Evolutionary conservation across 768 basidiomycete genomes (phyloP).

Genomic region (Xanthoconium stramineum): DNA sequence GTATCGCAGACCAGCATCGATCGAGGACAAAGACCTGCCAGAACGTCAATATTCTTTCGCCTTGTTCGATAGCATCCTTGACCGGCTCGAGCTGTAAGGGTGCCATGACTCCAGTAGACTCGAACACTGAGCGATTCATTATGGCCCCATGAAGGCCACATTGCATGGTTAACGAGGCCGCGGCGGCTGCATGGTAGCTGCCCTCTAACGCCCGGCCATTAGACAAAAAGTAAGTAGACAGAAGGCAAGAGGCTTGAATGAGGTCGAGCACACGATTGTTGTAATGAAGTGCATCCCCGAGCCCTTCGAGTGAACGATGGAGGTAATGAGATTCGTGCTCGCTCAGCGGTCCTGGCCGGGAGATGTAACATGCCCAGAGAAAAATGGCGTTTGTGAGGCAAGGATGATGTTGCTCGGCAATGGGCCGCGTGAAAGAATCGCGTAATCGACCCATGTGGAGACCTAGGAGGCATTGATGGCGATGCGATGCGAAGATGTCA

Average conservation of each 20-base stretch:
- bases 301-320: conserved; percentile 54
- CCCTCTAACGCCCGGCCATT: conserved; percentile 79
- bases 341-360: conserved; percentile 64
- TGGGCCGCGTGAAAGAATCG: conserved; percentile 53
- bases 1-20: conserved; percentile 74
- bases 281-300: conserved; percentile 60
- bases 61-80: conserved; percentile 58
- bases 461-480: conserved; percentile 70
- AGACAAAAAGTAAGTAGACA: conserved; percentile 73
- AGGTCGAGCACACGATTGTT: conserved; percentile 60
- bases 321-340: conserved; percentile 76
- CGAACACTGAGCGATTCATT: conserved; percentile 33
- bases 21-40: conserved; percentile 85
- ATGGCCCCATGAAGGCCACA: conserved; percentile 58
- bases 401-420: conserved; percentile 66
- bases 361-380: conserved; percentile 80
- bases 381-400: conserved; percentile 78
- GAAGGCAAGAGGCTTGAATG: conserved; percentile 71
- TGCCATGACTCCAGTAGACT: conserved; percentile 33
- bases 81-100: conserved; percentile 53
- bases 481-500: conserved; percentile 73
- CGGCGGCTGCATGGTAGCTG: conserved; percentile 71
- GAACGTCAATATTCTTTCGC: conserved; percentile 71
- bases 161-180: conserved; percentile 70
- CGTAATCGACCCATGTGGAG: conserved; percentile 64